Base-by-base conservation (phyloP, 768 basidiomycete species). In the Trametes cinnabarina region DNA sequence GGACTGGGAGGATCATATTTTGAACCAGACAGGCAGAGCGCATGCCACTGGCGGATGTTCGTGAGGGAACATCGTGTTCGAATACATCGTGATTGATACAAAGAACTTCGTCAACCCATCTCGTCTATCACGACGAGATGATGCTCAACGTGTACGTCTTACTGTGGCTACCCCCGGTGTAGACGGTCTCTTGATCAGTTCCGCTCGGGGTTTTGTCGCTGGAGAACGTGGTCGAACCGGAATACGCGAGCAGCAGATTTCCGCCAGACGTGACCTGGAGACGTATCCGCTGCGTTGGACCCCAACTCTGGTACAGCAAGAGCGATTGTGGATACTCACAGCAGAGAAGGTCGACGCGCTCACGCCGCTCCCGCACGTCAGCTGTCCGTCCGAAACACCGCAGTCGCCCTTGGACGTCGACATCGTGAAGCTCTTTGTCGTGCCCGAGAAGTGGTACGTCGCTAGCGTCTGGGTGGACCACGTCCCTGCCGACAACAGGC, bases 391-490 rank as follows among this genome's bases (percentile, higher is more conserved):
- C 19, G 74, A 75, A 37, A 85, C 77, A 17, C 78, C 81, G 65
- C 84, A 86, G 50, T 68, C 72, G 14, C 85, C 85, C 68, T 85
- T 85, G 11, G 81, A 82, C 22, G 82, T 82, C 23, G 74, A 74
- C 73, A 86, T 74, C 10, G 82, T 84, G 72, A 85, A 84, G 63
- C 79, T 77, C 8, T 74, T 73, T 22, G 75, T 63, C 17, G 76
- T 72, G 30, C 82, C 81, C 8, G 78, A 75, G 26, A 82, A 58
- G 1, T 79, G 79, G 64, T 77, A 81, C 2, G 83, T 84, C 12
- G 82, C 84, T 32, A 79, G 73, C 8, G 83, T 84, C 67, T 85
- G 84, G 10, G 79, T 81, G 8, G 82, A 83, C 82, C 82, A 85
- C 12, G 82, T 85, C 19, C 82, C 85, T 8, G 64, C 65, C 2